Evolutionary conservation across 1,139 yeast genomes (phyloP).

Genomic region (Kluyveromyces sp.): DNA sequence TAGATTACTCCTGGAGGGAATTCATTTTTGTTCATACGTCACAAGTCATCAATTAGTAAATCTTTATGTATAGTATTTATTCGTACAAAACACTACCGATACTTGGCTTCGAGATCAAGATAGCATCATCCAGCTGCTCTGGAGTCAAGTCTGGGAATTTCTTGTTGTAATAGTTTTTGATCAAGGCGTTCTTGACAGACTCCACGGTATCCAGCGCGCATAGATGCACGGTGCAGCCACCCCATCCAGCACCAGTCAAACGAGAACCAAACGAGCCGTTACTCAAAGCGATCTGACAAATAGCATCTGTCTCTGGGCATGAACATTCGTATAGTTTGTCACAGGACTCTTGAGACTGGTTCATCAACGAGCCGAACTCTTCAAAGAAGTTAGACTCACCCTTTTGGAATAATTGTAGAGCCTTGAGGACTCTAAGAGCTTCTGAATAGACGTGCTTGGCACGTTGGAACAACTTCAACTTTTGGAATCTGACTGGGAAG

Average conservation of each 20-base stretch:
- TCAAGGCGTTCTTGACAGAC: slow-evolving; percentile 41
- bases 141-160: slow-evolving; percentile 44
- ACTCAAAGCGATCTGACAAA: slow-evolving; percentile 47
- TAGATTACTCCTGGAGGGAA: no score
- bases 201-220: slow-evolving; percentile 42
- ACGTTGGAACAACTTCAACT: slow-evolving; percentile 51
- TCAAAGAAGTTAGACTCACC: slow-evolving; percentile 30
- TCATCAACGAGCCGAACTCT: slow-evolving; percentile 49
- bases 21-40: neutral
- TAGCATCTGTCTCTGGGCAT: slow-evolving; percentile 44
- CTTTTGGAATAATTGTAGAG: slow-evolving; percentile 37
- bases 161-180: slow-evolving; percentile 43
- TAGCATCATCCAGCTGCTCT: slow-evolving; percentile 44
- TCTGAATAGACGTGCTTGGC: slow-evolving; percentile 62
- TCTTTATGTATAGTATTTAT: neutral
- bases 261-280: slow-evolving; percentile 63
- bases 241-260: slow-evolving; percentile 79
- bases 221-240: slow-evolving; percentile 65
- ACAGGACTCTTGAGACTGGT: slow-evolving; percentile 53
- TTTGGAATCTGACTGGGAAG: slow-evolving; percentile 52
- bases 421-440: slow-evolving; percentile 51
- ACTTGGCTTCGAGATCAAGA: slow-evolving; percentile 53
- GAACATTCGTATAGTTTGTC: slow-evolving; percentile 48
- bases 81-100: slow-evolving; percentile 46
- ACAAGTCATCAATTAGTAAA: neutral